These are phyloP conservation scores for Halenospora varia DNA, from an alignment of 495 filamentous ascomycete species.

Conservation along the genomic window DNA sequence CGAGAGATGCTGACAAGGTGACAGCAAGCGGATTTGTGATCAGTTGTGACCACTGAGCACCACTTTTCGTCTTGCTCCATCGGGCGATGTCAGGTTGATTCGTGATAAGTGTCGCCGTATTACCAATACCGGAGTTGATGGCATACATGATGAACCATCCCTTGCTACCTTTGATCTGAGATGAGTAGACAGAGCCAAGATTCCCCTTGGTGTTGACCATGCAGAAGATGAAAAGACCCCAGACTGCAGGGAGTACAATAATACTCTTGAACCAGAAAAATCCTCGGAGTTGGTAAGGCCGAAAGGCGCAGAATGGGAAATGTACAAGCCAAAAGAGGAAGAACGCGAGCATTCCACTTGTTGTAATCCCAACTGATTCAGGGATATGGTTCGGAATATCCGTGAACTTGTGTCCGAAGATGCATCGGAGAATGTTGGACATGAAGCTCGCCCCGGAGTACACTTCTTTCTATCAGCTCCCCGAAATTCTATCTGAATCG, in stretches of 20 bases:
- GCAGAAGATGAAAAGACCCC: slow-evolving; percentile 36
- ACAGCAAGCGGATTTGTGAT: slow-evolving; percentile 35
- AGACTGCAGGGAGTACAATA: slow-evolving; percentile 28
- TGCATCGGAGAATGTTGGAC: slow-evolving; percentile 28
- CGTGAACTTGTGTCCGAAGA: slow-evolving; percentile 22
- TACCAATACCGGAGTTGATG: slow-evolving; percentile 40
- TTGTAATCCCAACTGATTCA: slow-evolving; percentile 35
- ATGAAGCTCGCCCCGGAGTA: slow-evolving; percentile 31
- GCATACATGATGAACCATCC: slow-evolving; percentile 37
- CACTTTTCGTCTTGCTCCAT: slow-evolving; percentile 32
- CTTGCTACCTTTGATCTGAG: slow-evolving; percentile 21
- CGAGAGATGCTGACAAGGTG: slow-evolving; percentile 37
- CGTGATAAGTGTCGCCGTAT: slow-evolving; percentile 38
- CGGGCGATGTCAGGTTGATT: slow-evolving; percentile 40
- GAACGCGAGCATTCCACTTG: slow-evolving; percentile 37
- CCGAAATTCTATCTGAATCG: not conserved
- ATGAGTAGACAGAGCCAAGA: slow-evolving; percentile 27
- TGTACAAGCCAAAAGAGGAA: slow-evolving; percentile 45
- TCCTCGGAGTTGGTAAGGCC: slow-evolving; percentile 26
- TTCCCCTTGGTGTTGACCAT: slow-evolving; percentile 37
- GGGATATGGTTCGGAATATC: slow-evolving; percentile 38
- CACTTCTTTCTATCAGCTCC: slow-evolving; percentile 13
- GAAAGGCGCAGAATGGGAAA: slow-evolving; percentile 33
- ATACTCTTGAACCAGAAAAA: slow-evolving; percentile 33
- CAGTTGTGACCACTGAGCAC: slow-evolving; percentile 35